Conservation (phyloP, 164 flowering plant species). For the Liquidambar formosana region DNA sequence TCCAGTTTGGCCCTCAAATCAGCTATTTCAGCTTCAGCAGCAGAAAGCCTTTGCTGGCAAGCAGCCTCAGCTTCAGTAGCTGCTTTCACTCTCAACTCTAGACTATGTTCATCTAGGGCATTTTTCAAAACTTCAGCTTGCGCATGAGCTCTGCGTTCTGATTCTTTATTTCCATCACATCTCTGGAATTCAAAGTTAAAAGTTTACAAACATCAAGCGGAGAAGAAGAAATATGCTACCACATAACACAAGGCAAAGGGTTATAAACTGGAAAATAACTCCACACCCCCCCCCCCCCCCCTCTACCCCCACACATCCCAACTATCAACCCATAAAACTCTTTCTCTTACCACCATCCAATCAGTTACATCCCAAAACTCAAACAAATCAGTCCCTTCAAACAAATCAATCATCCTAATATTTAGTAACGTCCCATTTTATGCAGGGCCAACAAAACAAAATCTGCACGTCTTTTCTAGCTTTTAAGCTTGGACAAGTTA, state of each 20-base stretch:
- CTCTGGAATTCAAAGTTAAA: conserved; percentile 41
- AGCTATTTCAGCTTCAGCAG: conserved; percentile 83
- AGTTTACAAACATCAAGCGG: neutral
- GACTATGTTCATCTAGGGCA: conserved; percentile 81
- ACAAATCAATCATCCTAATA: neutral
- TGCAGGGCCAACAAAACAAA: neutral
- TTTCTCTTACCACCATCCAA: neutral
- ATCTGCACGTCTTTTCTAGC: neutral
- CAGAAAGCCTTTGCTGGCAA: conserved; percentile 80
- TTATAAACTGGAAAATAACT: no score
- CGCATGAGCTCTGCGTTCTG: conserved; percentile 68
- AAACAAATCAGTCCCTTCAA: neutral
- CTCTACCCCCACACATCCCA: no score
- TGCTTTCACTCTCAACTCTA: conserved; percentile 91
- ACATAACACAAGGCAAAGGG: no score
- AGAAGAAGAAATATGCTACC: neutral
- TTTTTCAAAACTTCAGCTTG: conserved; percentile 71
- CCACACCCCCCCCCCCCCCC: no score
- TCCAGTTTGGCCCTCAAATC: conserved; percentile 76
- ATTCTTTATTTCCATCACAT: conserved; percentile 75
- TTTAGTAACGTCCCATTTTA: neutral
- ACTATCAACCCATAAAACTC: neutral
- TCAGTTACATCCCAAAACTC: neutral
- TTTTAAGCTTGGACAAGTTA: neutral
- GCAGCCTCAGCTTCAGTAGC: conserved; percentile 95